Conservation (phyloP, 129 eudicot genomes). For the Scalesia atractyloides region DNA sequence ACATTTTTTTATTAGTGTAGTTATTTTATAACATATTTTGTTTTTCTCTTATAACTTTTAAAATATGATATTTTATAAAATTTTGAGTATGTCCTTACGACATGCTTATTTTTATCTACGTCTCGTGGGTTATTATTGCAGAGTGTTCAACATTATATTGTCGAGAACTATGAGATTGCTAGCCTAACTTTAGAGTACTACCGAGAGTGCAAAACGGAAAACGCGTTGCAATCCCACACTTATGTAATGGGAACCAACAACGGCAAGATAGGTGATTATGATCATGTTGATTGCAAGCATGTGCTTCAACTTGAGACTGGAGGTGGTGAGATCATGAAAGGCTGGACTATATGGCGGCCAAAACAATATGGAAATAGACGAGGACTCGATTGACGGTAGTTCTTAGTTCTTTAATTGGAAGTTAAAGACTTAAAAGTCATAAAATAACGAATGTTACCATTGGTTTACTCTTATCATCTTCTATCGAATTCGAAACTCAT, state of each 20-base stretch:
- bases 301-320: constrained; percentile 63
- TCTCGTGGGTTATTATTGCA: constrained; percentile 18
- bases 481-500: too few species aligned
- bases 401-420: background rate
- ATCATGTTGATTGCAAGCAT: constrained; percentile 71
- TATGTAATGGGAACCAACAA: constrained; percentile 36
- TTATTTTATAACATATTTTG: too few species aligned
- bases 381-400: constrained; percentile 7
- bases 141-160: constrained; percentile 66
- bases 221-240: constrained; percentile 68
- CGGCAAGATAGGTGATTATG: constrained; percentile 26
- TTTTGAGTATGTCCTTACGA: too few species aligned
- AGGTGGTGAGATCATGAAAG: constrained; percentile 65
- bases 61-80: too few species aligned
- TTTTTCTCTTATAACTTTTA: too few species aligned
- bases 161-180: constrained; percentile 74
- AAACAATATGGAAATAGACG: constrained; percentile 37
- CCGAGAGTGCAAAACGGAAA: constrained; percentile 73
- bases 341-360: constrained; percentile 69
- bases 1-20: too few species aligned
- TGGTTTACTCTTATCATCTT: background rate
- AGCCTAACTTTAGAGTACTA: constrained; percentile 64
- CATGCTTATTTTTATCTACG: too few species aligned
- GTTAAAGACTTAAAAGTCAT: background rate
- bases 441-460: background rate